Evolutionary conservation across 176 grass and related monocot species (phyloP).

Genomic region (Puya raimondii): DNA sequence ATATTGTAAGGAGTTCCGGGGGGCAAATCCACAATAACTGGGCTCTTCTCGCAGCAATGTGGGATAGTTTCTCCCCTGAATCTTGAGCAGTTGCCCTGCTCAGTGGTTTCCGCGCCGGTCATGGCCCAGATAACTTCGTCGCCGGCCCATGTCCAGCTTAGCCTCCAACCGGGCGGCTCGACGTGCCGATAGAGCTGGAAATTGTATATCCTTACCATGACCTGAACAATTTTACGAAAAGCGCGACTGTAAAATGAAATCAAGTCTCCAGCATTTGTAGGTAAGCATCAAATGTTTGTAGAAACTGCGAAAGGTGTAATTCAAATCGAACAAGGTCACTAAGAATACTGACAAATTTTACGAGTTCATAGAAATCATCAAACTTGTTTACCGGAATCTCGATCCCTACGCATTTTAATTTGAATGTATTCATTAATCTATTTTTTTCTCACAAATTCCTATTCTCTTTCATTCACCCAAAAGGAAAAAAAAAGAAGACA

Average conservation of each 20-base stretch:
- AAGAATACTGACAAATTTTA: too few species aligned
- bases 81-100: slow-evolving; percentile 46
- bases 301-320: too few species aligned
- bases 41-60: slow-evolving; percentile 47
- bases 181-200: slow-evolving; percentile 76
- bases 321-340: too few species aligned
- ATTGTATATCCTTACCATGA: slow-evolving; percentile 57
- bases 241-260: not conserved
- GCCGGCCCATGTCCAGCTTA: slow-evolving; percentile 53
- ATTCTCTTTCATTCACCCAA: too few species aligned
- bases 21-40: slow-evolving; percentile 35
- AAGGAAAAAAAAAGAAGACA: too few species aligned
- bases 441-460: too few species aligned
- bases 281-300: too few species aligned
- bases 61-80: slow-evolving; percentile 4
- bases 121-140: slow-evolving; percentile 41
- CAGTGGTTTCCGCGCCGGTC: slow-evolving; percentile 43
- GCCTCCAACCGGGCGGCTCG: slow-evolving; percentile 56
- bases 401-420: too few species aligned
- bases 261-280: not conserved
- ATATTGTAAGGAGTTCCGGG: slow-evolving; percentile 34
- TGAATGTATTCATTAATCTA: too few species aligned
- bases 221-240: slow-evolving; percentile 16
- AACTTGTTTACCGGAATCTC: too few species aligned
- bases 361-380: too few species aligned